Percentiles rank a stretch among this genome's conserved stretches.
These are phyloP conservation scores for Nitzschia palea DNA, from an alignment of 108 stramenopile species.

Conservation along the genomic window DNA sequence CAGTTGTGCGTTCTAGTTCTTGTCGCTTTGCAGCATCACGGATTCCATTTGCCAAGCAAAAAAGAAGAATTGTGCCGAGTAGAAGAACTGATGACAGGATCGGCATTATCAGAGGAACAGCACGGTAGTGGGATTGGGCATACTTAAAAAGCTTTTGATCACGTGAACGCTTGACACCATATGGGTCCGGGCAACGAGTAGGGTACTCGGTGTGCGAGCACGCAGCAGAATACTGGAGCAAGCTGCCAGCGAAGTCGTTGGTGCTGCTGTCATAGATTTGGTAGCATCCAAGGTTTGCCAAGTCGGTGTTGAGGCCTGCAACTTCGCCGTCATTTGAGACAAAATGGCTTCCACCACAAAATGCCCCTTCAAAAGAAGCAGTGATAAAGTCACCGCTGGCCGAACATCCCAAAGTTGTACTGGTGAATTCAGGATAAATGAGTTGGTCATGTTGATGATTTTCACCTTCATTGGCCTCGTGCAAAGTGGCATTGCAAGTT, in stretches of 20 bases:
- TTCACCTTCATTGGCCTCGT: not conserved
- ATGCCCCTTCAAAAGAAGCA: constrained; percentile 29
- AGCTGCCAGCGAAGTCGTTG: not conserved
- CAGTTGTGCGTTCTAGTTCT: not conserved
- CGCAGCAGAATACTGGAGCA: constrained; percentile 11
- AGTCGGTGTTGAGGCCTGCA: constrained; percentile 23
- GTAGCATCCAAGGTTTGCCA: constrained; percentile 4
- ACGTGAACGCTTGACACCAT: constrained; percentile 18
- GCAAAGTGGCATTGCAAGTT: constrained; percentile 5
- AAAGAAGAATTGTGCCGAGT: not conserved
- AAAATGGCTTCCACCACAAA: constrained; percentile 41
- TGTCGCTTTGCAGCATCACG: constrained; percentile 9
- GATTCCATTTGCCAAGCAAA: constrained; percentile 17
- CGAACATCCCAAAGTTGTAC: constrained; percentile 37
- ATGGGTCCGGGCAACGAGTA: constrained; percentile 22
- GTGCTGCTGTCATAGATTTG: constrained; percentile 5
- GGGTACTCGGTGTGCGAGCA: constrained; percentile 27
- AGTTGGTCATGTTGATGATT: not conserved
- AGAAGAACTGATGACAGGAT: constrained; percentile 14
- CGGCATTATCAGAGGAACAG: constrained; percentile 15
- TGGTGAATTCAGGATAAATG: constrained; percentile 1
- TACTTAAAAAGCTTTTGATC: constrained; percentile 1
- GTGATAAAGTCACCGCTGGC: constrained; percentile 34
- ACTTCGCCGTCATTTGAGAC: constrained; percentile 10
- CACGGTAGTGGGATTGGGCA: constrained; percentile 6